Percentiles rank a stretch among this genome's conserved stretches.
Conservation (phyloP, 225 moss, liverwort and hornwort species). For the Lunularia cruciata region DNA sequence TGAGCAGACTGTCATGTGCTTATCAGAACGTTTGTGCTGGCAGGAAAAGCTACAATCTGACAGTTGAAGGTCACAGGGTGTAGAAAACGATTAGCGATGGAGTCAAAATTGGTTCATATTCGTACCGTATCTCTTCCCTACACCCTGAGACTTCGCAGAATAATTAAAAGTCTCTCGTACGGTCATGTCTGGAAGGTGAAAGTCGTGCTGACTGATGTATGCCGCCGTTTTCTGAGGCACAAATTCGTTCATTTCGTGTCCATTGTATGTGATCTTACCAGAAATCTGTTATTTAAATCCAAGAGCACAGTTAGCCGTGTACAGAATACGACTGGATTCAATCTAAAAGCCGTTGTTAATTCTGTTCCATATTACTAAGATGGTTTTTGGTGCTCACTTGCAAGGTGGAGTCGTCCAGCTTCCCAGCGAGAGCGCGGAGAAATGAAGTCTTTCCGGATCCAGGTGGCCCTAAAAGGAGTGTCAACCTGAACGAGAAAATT, state of each 20-base stretch:
- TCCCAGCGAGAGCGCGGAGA: conserved; percentile 35
- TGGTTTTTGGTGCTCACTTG: too few relatives aligned
- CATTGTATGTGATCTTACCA: conserved; percentile 44
- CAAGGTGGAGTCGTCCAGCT: conserved; percentile 16
- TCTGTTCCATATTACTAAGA: too few relatives aligned
- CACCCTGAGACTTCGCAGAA: conserved; percentile 45
- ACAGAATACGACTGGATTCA: too few relatives aligned
- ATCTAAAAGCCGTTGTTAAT: too few relatives aligned
- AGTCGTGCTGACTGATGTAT: conserved; percentile 45
- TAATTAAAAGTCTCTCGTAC: conserved; percentile 49
- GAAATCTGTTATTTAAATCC: conserved; percentile 13
- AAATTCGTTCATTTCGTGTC: conserved; percentile 35
- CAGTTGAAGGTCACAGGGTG: too few relatives aligned
- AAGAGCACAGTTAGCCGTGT: neutral
- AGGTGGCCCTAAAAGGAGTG: conserved; percentile 44
- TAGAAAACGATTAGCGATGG: too few relatives aligned
- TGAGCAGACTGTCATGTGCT: too few relatives aligned
- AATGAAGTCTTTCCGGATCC: conserved; percentile 37
- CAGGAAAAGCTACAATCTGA: too few relatives aligned
- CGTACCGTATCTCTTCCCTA: conserved; percentile 38
- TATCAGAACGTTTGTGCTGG: too few relatives aligned
- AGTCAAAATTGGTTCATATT: neutral
- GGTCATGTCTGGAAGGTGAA: conserved; percentile 42
- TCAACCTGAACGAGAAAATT: conserved; percentile 25
- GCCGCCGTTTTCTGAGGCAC: conserved; percentile 37